Evolutionary conservation across 148 eudicot genomes (phyloP), one percentile per base, ranked within the genome.

Genomic region (Rheum nobile): DNA sequence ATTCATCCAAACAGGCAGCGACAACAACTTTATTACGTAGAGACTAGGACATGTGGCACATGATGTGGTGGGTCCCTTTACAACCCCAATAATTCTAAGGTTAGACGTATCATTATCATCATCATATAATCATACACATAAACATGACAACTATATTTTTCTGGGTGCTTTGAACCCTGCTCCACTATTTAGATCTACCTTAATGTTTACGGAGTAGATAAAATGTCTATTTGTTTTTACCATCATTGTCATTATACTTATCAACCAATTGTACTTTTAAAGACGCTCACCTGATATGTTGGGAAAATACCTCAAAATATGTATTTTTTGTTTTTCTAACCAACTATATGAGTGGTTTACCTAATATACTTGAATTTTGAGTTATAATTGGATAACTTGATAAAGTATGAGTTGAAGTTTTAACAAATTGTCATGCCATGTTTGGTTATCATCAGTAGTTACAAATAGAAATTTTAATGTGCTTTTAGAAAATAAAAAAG

Each of bases 1-100:
- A 32, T 32, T 6, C 70, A 65, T 65, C 70, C 70, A 65, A 65
- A 65, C 70, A 17, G 39, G 41, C 39, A 41, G 6, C 70, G 70
- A 65, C 70, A 65, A 5, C 70, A 65, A 16, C 70, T 31, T 65
- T 65, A 65, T 65, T 65, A 65, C 11, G 70, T 65, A 65, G n/a
- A 7, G n/a, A 65, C 22, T 65, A 31, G 70, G 70, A 65, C 70
- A 65, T 65, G 70, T 65, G 70, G 39, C 70, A 65, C 70, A 65
- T 65, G 70, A 24, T 17, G 9, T 6, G 38, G n/a, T 65, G 39
- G 70, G 70, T 6, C 41, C 70, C 67, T 24, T 26, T 57, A 9
- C 34, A 10, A 10, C 67, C 19, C 22, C 70, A 65, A 65, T 65
- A 65, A 65, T 65, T 13, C 70, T 31, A 57, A 28, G 67, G 34